These are phyloP conservation scores for Chaetomium sp. DNA, from an alignment of 2,329 filamentous ascomycete genomes.

Conservation along the genomic window DNA sequence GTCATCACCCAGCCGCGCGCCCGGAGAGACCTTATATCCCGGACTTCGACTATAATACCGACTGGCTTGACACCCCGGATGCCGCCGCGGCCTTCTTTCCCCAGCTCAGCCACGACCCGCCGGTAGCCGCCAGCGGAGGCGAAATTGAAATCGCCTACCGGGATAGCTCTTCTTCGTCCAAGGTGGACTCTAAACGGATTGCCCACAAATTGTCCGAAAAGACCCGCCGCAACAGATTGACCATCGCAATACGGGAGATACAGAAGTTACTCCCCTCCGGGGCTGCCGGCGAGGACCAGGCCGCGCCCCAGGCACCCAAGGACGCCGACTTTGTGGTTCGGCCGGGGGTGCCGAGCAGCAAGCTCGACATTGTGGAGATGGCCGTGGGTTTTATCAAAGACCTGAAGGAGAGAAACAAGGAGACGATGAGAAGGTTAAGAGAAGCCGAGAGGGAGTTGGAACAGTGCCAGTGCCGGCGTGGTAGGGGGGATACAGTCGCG, in stretches of 20 bases:
- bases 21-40: conserved; percentile 14
- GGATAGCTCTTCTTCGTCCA: conserved; percentile 22
- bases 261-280: conserved; percentile 33
- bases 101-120: background rate
- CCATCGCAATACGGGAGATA: conserved; percentile 36
- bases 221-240: conserved; percentile 33
- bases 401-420: conserved; percentile 31
- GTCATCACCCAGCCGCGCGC: conserved; percentile 3
- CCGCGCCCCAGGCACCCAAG: background rate
- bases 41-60: conserved; percentile 17
- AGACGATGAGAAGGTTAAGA: conserved; percentile 20
- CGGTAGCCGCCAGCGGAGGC: background rate
- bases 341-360: conserved; percentile 30
- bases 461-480: conserved; percentile 20
- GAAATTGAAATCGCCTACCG: conserved; percentile 24
- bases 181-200: conserved; percentile 32
- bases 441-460: conserved; percentile 21
- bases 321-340: conserved; percentile 20
- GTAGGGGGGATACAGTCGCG: background rate
- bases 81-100: conserved; percentile 9
- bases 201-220: conserved; percentile 38
- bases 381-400: conserved; percentile 34
- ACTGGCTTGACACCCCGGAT: conserved; percentile 19
- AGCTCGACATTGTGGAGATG: conserved; percentile 37
- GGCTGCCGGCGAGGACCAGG: background rate